These are phyloP conservation scores for Aspergillus egyptiacus DNA, from an alignment of 495 filamentous ascomycete genomes.

Conservation along the genomic window DNA sequence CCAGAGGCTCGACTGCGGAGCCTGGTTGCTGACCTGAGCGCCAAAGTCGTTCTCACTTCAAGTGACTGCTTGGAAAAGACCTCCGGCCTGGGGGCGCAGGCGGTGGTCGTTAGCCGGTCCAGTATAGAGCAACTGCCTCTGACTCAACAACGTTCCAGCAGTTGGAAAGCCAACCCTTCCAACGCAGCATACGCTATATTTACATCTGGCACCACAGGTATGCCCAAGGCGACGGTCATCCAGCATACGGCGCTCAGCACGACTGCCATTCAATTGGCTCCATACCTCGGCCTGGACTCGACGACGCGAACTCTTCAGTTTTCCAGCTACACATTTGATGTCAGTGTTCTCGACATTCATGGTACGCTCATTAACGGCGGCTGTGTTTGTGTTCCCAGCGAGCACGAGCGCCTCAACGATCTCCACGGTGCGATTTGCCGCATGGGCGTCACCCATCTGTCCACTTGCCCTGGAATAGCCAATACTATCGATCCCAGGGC, in stretches of 20 bases:
- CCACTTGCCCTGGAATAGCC: conserved; percentile 25
- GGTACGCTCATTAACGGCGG: conserved; percentile 25
- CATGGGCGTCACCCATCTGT: background rate
- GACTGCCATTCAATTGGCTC: background rate
- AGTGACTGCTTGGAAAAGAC: background rate
- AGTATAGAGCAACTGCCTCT: background rate
- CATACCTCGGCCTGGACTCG: background rate
- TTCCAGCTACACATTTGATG: conserved; percentile 29
- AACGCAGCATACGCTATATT: conserved; percentile 25
- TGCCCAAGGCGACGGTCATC: conserved; percentile 39
- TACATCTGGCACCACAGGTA: conserved; percentile 39
- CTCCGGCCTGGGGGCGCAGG: background rate
- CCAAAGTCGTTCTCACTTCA: background rate
- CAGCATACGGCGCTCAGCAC: conserved; percentile 24
- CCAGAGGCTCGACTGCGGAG: conserved; percentile 37
- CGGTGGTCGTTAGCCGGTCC: background rate
- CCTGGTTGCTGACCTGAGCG: background rate
- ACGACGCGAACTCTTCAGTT: conserved; percentile 21
- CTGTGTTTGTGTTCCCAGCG: conserved; percentile 28
- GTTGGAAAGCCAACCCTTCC: background rate
- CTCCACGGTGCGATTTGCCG: conserved; percentile 23
- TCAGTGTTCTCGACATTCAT: conserved; percentile 21
- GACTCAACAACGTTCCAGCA: no score
- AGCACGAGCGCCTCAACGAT: conserved; percentile 32
- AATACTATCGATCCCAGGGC: conserved; percentile 15